Conservation (phyloP, 768 basidiomycete genomes). For the Cyclocybe aegerita region DNA sequence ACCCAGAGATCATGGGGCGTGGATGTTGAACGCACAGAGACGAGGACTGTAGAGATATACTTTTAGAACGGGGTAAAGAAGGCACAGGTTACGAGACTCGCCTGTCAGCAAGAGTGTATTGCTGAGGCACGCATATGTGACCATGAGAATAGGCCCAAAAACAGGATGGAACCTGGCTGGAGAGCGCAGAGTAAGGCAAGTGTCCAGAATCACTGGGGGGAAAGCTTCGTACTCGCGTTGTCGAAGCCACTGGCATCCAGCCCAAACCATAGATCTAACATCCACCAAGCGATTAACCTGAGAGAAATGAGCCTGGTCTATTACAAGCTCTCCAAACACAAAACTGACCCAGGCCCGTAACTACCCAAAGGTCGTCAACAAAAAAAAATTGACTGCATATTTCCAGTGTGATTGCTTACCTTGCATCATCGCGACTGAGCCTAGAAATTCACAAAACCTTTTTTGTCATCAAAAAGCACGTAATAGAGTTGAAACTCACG, state of each 20-base stretch:
- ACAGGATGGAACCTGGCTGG: slow-evolving; percentile 77
- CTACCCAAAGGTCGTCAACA: slow-evolving; percentile 11
- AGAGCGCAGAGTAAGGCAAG: neutral
- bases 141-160: slow-evolving; percentile 92
- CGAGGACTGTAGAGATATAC: slow-evolving; percentile 53
- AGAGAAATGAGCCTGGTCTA: slow-evolving; percentile 1
- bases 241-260: slow-evolving; percentile 91
- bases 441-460: slow-evolving; percentile 32
- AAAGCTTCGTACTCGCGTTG: slow-evolving; percentile 58
- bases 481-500: slow-evolving; percentile 49
- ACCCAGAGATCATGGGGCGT: neutral
- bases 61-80: slow-evolving; percentile 2
- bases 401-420: slow-evolving; percentile 33
- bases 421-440: slow-evolving; percentile 58
- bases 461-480: neutral
- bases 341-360: slow-evolving; percentile 28
- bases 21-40: slow-evolving; percentile 56
- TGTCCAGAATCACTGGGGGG: neutral
- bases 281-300: slow-evolving; percentile 85
- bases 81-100: slow-evolving; percentile 22
- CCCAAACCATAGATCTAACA: slow-evolving; percentile 94
- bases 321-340: neutral
- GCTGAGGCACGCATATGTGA: slow-evolving; percentile 87
- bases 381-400: neutral
- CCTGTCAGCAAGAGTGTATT: slow-evolving; percentile 92